Evolutionary conservation across 2,329 filamentous ascomycete genomes (phyloP).

Genomic region (Nemania sp.): DNA sequence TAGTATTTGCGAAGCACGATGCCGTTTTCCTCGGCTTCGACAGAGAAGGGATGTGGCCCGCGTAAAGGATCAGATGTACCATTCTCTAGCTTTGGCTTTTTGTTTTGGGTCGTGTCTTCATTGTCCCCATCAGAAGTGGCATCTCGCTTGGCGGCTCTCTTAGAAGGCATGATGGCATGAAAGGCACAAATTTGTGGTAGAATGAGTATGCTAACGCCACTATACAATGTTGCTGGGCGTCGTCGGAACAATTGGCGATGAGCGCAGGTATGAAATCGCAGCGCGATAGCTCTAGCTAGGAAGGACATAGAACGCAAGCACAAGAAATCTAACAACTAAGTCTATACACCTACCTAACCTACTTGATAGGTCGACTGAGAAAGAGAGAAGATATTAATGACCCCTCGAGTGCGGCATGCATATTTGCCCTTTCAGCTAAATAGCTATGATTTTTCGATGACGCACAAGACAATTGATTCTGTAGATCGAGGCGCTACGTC

Average conservation of each 20-base stretch:
- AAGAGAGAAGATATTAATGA: neutral
- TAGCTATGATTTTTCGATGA: slow-evolving; percentile 35
- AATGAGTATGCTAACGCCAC: neutral
- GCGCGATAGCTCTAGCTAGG: neutral
- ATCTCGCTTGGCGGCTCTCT: slow-evolving; percentile 47
- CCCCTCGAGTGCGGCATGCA: neutral
- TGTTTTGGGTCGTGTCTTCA: slow-evolving; percentile 41
- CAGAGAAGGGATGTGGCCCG: slow-evolving; percentile 61
- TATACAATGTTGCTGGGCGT: neutral
- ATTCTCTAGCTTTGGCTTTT: slow-evolving; percentile 47
- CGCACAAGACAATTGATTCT: slow-evolving; percentile 29
- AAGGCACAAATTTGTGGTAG: neutral
- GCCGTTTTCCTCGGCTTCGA: slow-evolving; percentile 64
- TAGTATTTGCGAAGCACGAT: slow-evolving; percentile 82
- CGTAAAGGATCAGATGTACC: slow-evolving; percentile 51
- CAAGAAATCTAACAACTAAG: neutral
- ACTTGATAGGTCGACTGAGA: neutral
- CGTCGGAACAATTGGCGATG: slow-evolving; percentile 4
- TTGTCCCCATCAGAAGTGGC: slow-evolving; percentile 37
- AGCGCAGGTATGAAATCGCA: neutral
- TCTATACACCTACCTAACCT: neutral
- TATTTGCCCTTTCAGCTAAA: slow-evolving; percentile 15
- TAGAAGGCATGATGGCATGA: slow-evolving; percentile 50
- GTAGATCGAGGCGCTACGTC: slow-evolving; percentile 29
- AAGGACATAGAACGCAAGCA: slow-evolving; percentile 1